Base-by-base conservation (phyloP, 148 eudicot species). In the Rhododendron ferrugineum region DNA sequence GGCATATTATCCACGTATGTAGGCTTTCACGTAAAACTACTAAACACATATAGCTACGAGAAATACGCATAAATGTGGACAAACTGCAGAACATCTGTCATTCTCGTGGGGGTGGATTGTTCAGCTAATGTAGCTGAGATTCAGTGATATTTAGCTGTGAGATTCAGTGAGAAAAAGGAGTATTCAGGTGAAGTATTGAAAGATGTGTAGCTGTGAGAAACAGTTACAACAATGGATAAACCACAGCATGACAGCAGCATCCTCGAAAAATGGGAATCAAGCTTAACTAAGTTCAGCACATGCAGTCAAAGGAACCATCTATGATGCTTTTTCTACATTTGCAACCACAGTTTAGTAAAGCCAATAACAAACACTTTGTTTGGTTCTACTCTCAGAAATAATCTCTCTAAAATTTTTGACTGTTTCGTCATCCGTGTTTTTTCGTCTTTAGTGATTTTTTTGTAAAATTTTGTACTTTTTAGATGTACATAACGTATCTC, bases 171-270 rank as follows among this genome's bases (percentile, higher is more conserved):
- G 64, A 20, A 20, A 58, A n/a, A 20, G 26, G 60, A 6, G 40
- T 26, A 15, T 52, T 49, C 8, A 4, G 83, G 8, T 36, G 22
- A 56, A 80, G 10, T 23, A 81, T 50, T 56, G 73, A 81, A 36
- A 37, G 32, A 40, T 11, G 5, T 81, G 49, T 14, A 40, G 20
- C 52, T 40, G 42, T 62, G 20, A 23, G 50, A 81, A 40, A 81
- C 50, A 37, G 74, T 72, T 11, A 56, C 23, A 56, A 11, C 22
- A 11, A 30, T 14, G 46, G 47, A 79, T 16, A 49, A 78, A 79
- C 82, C n/a, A 49, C 62, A 80, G 46, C 68, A 79, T 34, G n/a
- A 50, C 40, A 56, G 83, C 68, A 52, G 44, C 70, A 80, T 80
- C 28, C 70, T 79, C 20, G 30, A 46, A 18, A 52, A 11, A 32